Evolutionary conservation across 2,329 filamentous ascomycete genomes (phyloP), one percentile per base, ranked within the genome.

Genomic region (Fusarium circinatum): DNA sequence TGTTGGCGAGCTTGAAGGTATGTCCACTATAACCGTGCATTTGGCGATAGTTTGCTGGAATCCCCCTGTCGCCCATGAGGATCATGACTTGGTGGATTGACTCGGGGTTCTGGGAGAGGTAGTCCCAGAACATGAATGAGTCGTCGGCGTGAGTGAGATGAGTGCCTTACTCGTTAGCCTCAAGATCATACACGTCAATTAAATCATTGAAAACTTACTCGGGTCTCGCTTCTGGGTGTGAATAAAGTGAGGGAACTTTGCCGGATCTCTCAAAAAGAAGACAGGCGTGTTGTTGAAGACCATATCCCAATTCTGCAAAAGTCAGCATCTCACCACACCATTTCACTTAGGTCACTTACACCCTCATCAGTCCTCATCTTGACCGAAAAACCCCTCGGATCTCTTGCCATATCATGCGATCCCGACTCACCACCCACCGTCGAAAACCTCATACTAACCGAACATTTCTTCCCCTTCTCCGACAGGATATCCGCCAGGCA

Each of bases 181-280:
- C 2, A 12, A 0, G 14, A 47, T 0, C 5, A 22, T n/a, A n/a
- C n/a, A n/a, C n/a, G n/a, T n/a, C n/a, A n/a, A n/a, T n/a, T n/a
- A n/a, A n/a, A n/a, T n/a, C n/a, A n/a, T n/a, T n/a, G n/a, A n/a
- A n/a, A n/a, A n/a, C n/a, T 48, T 20, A 67, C 56, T 70, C 0
- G 92, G 92, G 77, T 94, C 85, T n/a, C 92, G 86, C 85, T 94
- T 94, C 80, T 94, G 92, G 0, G 91, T 93, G 79, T 93, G 92
- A 60, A 93, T 93, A 78, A 93, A 91, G 78, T 91, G 84, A 30
- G 92, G 92, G 79, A 93, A 94, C 81, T 94, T 94, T 72, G 90
- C 87, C 0, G 92, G 90, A 71, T 94, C 92, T 60, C 92, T 86
- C n/a, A 94, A 78, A 82, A 94, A 94, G 85, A 94, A 94, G 6